Percentiles rank a stretch among this genome's conserved stretches.
phyloP scores from a whole-genome alignment of 129 eudicot genomes.

The Tagetes patula region DNA sequence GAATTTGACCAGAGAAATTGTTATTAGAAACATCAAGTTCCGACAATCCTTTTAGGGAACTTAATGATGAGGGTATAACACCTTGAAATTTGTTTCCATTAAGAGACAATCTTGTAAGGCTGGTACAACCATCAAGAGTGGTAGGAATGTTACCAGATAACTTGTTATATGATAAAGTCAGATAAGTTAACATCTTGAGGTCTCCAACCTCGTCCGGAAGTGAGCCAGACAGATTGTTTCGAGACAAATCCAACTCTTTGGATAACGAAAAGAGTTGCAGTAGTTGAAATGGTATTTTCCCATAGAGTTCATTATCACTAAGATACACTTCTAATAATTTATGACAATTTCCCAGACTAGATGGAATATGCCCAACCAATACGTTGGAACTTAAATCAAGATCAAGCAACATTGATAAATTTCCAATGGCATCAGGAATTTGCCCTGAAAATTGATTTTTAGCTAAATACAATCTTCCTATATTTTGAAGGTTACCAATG shows the following conservation, averaged over 20 bases:
- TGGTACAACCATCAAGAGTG: conserved; percentile 5
- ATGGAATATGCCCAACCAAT: conserved; percentile 19
- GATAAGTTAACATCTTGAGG: not conserved
- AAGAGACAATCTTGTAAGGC: not conserved
- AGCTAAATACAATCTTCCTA: not conserved
- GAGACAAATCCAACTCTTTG: conserved; percentile 5
- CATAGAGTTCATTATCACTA: conserved; percentile 1
- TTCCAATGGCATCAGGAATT: conserved; percentile 16
- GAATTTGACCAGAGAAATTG: conserved; percentile 14
- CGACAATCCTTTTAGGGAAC: conserved; percentile 4
- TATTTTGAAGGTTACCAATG: conserved; percentile 23
- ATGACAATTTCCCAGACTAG: conserved; percentile 3
- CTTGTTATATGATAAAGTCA: conserved; percentile 7
- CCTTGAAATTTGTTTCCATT: conserved; percentile 6
- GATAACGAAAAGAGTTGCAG: conserved; percentile 18
- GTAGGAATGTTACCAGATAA: conserved; percentile 17
- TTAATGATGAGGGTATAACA: conserved; percentile 17
- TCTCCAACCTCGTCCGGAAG: conserved; percentile 17
- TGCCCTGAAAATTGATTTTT: conserved; percentile 12
- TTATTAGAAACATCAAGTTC: conserved; percentile 17
- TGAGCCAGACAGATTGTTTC: conserved; percentile 8
- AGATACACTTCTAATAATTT: not conserved
- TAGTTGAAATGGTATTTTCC: conserved; percentile 9
- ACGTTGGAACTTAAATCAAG: conserved; percentile 6
- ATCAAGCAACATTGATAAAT: conserved; percentile 12